phyloP scores from a whole-genome alignment of 371 early-diverging fungal genomes.

The Umbelopsis sp. region DNA sequence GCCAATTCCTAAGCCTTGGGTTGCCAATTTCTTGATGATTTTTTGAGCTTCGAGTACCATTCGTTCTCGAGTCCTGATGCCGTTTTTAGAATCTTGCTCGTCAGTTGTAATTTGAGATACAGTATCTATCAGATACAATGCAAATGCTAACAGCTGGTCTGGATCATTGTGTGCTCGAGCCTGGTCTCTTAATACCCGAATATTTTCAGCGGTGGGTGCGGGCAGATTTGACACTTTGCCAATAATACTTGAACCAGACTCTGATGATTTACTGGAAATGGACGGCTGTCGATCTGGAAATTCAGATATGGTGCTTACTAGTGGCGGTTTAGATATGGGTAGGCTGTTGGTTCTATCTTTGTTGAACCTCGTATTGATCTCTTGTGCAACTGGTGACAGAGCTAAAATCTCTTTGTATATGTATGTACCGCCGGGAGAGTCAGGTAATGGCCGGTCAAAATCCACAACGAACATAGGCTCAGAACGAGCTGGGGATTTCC shows the following conservation, averaged over 20 bases:
- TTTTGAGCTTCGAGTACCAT: slow-evolving; percentile 70
- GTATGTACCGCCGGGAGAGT: background rate
- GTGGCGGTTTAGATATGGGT: background rate
- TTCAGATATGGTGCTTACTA: background rate
- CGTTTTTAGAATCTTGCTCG: slow-evolving; percentile 61
- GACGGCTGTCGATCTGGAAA: background rate
- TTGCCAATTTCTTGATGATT: slow-evolving; percentile 70
- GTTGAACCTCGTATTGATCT: background rate
- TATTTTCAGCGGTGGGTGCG: slow-evolving; percentile 54
- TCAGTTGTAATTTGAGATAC: slow-evolving; percentile 47
- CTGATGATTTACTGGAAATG: slow-evolving; percentile 11
- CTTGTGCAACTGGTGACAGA: too few species aligned
- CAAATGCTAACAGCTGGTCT: slow-evolving; percentile 74
- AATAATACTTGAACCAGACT: slow-evolving; percentile 5
- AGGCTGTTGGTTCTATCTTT: background rate
- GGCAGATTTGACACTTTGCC: slow-evolving; percentile 24
- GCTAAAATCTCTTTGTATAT: too few species aligned
- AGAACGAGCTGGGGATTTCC: background rate
- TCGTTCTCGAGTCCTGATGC: slow-evolving; percentile 65
- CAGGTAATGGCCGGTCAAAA: background rate
- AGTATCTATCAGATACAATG: slow-evolving; percentile 66
- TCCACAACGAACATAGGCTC: background rate
- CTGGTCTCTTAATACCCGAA: slow-evolving; percentile 72
- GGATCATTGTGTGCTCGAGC: slow-evolving; percentile 71
- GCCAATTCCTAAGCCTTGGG: slow-evolving; percentile 61